These are phyloP conservation scores for Conticribra weissflogii DNA, from an alignment of 108 stramenopile genomes.

Conservation along the genomic window DNA sequence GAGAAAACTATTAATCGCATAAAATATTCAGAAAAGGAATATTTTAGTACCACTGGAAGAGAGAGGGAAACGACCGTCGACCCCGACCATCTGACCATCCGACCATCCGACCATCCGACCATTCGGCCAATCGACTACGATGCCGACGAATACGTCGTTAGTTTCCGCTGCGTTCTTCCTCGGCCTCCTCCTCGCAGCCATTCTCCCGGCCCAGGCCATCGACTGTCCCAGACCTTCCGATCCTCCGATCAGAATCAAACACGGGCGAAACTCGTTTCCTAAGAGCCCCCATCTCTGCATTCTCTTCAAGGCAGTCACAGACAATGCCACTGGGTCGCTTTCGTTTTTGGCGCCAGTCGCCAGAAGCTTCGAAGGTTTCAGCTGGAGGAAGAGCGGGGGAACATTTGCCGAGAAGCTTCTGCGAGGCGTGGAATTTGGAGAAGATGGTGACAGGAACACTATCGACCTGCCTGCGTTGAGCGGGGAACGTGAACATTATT, in stretches of 20 bases:
- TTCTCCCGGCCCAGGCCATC: too few relatives aligned
- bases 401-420: slow-evolving; percentile 40
- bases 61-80: too few relatives aligned
- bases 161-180: neutral
- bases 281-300: too few relatives aligned
- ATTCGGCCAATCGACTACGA: too few relatives aligned
- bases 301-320: slow-evolving; percentile 46
- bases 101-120: too few relatives aligned
- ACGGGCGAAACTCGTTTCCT: too few relatives aligned
- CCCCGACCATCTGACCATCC: too few relatives aligned
- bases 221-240: slow-evolving; percentile 12
- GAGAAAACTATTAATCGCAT: too few relatives aligned
- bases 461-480: slow-evolving; percentile 38
- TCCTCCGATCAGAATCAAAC: too few relatives aligned
- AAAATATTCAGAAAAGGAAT: too few relatives aligned
- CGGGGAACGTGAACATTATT: slow-evolving; percentile 31
- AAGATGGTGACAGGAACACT: slow-evolving; percentile 30
- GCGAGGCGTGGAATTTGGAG: slow-evolving; percentile 21
- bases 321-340: slow-evolving; percentile 16
- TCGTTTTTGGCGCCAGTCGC: slow-evolving; percentile 47
- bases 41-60: too few relatives aligned
- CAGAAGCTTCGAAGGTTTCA: slow-evolving; percentile 44
- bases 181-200: neutral
- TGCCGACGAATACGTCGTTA: neutral
- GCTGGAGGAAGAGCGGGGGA: slow-evolving; percentile 50